Evolutionary conservation across 352 stramenopile species (phyloP).

Genomic region (Aphanomyces invadans): DNA sequence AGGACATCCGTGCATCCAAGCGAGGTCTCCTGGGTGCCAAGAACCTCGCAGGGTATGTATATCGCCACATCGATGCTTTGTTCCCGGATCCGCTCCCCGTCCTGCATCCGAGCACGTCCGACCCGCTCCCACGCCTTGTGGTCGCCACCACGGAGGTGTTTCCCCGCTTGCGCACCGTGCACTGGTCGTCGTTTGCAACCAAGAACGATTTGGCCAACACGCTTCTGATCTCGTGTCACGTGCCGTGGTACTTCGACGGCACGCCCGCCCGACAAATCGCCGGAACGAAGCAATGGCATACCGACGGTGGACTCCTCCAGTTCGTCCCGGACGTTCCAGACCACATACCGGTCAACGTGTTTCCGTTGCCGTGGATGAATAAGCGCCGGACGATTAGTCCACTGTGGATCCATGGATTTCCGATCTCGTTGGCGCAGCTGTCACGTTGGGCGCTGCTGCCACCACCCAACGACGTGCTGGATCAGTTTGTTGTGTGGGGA

Average conservation of each 20-base stretch:
- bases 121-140: conserved; percentile 42
- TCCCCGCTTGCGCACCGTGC: conserved; percentile 42
- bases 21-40: conserved; percentile 6
- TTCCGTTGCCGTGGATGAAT: conserved; percentile 40
- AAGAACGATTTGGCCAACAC: conserved; percentile 49
- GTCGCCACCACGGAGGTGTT: conserved; percentile 67
- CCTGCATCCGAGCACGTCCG: neutral
- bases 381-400: conserved; percentile 68
- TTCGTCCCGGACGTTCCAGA: conserved; percentile 58
- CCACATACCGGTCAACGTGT: conserved; percentile 63
- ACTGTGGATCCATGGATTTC: conserved; percentile 50
- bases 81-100: conserved; percentile 44
- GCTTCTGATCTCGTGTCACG: conserved; percentile 66
- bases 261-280: neutral
- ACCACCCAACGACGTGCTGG: conserved; percentile 42
- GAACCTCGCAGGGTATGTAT: conserved; percentile 31
- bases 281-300: conserved; percentile 36
- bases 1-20: conserved; percentile 56
- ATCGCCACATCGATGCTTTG: conserved; percentile 38
- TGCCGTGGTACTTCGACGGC: conserved; percentile 65
- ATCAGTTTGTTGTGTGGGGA: conserved; percentile 58
- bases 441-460: conserved; percentile 49
- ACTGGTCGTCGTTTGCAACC: conserved; percentile 52
- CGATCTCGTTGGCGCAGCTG: conserved; percentile 49
- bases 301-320: conserved; percentile 60